Evolutionary conservation across 164 flowering plant species (phyloP).

Genomic region (Berberis thunbergii): DNA sequence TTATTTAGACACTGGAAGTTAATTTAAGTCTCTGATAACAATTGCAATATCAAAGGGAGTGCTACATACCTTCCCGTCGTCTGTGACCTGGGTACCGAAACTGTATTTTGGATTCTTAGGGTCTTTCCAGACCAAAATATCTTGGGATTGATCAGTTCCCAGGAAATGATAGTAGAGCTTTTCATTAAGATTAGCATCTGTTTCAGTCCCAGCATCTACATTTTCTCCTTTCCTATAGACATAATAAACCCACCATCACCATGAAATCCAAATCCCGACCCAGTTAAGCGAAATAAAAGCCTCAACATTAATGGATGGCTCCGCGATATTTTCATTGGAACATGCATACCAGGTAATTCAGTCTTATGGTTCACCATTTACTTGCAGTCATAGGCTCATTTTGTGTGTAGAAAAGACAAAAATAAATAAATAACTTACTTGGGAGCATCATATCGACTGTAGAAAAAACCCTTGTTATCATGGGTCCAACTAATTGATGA

Average conservation of each 20-base stretch:
- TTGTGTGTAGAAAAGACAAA: not conserved
- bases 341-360: too few species aligned
- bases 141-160: slow-evolving; percentile 87
- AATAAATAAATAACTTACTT: slow-evolving; percentile 37
- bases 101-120: slow-evolving; percentile 62
- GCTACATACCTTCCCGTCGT: slow-evolving; percentile 81
- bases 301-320: too few species aligned
- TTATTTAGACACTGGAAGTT: not conserved
- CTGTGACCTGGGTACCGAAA: slow-evolving; percentile 48
- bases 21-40: not conserved
- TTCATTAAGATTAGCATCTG: slow-evolving; percentile 65
- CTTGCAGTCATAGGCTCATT: not conserved
- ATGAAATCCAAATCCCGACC: not conserved
- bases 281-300: not conserved
- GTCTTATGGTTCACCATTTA: too few species aligned
- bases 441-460: slow-evolving; percentile 84
- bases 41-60: not conserved
- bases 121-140: slow-evolving; percentile 89
- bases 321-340: too few species aligned
- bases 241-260: not conserved
- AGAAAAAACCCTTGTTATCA: slow-evolving; percentile 92
- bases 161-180: slow-evolving; percentile 77
- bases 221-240: slow-evolving; percentile 52
- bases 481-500: slow-evolving; percentile 77
- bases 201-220: slow-evolving; percentile 89